These are phyloP conservation scores for Solanum commersonii DNA, from an alignment of 257 asterid species.

Conservation along the genomic window DNA sequence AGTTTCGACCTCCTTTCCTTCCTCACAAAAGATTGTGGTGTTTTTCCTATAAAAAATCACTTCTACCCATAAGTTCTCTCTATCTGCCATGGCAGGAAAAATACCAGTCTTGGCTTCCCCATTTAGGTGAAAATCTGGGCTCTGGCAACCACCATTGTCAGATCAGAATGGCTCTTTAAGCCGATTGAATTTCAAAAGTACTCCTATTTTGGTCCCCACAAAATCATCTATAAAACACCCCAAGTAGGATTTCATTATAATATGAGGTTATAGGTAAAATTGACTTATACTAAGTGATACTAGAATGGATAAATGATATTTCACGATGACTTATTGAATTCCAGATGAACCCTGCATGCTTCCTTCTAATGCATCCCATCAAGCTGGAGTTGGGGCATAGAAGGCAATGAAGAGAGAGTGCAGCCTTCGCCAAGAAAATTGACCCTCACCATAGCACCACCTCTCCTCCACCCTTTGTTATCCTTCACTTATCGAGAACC, in stretches of 20 bases:
- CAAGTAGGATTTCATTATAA: not conserved
- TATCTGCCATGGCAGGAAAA: not conserved
- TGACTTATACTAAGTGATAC: not conserved
- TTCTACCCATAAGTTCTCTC: not conserved
- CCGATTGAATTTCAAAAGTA: not conserved
- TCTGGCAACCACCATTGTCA: not conserved
- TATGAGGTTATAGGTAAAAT: not conserved
- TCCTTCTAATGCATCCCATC: not conserved
- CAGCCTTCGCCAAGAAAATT: not conserved
- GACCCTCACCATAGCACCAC: not conserved
- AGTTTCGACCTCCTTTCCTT: not conserved
- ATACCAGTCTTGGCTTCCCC: not conserved
- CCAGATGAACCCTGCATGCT: not conserved
- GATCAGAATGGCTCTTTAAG: not conserved
- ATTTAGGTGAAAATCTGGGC: not conserved
- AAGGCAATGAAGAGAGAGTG: not conserved
- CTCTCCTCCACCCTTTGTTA: not conserved
- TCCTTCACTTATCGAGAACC: not conserved
- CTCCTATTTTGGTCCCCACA: not conserved
- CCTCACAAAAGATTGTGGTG: not conserved
- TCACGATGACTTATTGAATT: not conserved
- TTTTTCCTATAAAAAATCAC: not conserved
- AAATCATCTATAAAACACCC: not conserved
- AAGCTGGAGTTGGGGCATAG: not conserved
- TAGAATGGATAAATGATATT: not conserved